A percentile compares a stretch with the other conserved stretches of the same genome.
Conservation (phyloP, 2,329 filamentous ascomycete genomes). For the Penicillium sp. region DNA sequence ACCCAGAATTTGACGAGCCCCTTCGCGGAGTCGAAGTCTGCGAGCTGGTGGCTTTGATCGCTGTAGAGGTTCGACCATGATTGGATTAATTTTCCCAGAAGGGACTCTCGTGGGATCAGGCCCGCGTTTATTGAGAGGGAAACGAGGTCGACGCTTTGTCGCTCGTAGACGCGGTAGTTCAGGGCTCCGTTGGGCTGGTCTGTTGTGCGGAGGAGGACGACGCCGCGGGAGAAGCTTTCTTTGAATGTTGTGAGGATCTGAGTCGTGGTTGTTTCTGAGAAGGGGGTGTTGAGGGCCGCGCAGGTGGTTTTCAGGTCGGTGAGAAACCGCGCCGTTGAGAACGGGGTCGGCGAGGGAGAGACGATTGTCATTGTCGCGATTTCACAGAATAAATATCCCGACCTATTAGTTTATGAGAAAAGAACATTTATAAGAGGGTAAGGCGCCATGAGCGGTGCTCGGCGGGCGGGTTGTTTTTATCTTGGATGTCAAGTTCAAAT, state of each 20-base stretch:
- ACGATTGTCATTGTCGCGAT: background rate
- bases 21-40: background rate
- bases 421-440: no score
- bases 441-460: no score
- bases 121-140: background rate
- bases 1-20: slow-evolving; percentile 4
- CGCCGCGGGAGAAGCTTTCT: background rate
- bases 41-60: background rate
- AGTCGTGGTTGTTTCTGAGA: background rate
- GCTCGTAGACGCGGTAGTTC: slow-evolving; percentile 8
- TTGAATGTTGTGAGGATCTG: background rate
- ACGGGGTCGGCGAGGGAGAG: background rate
- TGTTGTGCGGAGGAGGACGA: background rate
- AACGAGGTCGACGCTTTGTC: background rate
- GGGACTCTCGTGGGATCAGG: background rate
- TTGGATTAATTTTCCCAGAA: background rate
- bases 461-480: no score
- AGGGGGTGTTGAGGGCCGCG: background rate
- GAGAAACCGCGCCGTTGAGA: background rate
- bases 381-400: no score
- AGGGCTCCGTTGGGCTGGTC: background rate
- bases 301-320: background rate
- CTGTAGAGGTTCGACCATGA: background rate
- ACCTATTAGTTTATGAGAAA: no score
- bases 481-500: no score